phyloP scores from a whole-genome alignment of 1,139 yeast genomes.

The Kluyveromyces marxianus region DNA sequence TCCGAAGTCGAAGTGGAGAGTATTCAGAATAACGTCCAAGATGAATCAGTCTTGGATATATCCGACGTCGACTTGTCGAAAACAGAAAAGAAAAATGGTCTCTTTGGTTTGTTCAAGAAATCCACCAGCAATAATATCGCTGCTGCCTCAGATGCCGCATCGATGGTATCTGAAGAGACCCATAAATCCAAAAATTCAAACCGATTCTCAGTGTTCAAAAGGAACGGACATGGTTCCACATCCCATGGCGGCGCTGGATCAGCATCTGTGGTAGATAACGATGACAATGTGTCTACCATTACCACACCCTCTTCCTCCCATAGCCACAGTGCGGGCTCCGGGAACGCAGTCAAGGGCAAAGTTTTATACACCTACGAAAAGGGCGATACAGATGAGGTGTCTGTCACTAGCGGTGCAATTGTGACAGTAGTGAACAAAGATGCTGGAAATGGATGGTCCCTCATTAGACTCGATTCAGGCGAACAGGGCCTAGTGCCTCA shows the following conservation, averaged over 20 bases:
- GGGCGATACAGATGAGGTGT: slow-evolving; percentile 67
- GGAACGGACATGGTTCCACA: not conserved
- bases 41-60: slow-evolving; percentile 32
- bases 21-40: slow-evolving; percentile 62
- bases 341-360: not conserved
- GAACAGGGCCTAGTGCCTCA: slow-evolving; percentile 80
- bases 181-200: slow-evolving; percentile 8
- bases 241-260: slow-evolving; percentile 5
- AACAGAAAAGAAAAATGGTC: slow-evolving; percentile 51
- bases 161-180: slow-evolving; percentile 12
- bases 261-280: not conserved
- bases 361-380: slow-evolving; percentile 57
- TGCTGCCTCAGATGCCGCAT: slow-evolving; percentile 14
- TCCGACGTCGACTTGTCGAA: slow-evolving; percentile 63
- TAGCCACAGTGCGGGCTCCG: too few relatives aligned
- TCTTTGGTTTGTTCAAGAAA: slow-evolving; percentile 37
- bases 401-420: slow-evolving; percentile 54
- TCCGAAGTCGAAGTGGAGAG: slow-evolving; percentile 86
- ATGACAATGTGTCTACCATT: not conserved
- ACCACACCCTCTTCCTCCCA: too few relatives aligned
- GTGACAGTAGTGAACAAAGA: slow-evolving; percentile 57
- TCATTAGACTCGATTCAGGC: slow-evolving; percentile 38
- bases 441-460: slow-evolving; percentile 94
- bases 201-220: slow-evolving; percentile 7
- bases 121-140: too few relatives aligned